Base-by-base conservation (phyloP, 129 eudicot genomes). In the Lactuca sativa region DNA sequence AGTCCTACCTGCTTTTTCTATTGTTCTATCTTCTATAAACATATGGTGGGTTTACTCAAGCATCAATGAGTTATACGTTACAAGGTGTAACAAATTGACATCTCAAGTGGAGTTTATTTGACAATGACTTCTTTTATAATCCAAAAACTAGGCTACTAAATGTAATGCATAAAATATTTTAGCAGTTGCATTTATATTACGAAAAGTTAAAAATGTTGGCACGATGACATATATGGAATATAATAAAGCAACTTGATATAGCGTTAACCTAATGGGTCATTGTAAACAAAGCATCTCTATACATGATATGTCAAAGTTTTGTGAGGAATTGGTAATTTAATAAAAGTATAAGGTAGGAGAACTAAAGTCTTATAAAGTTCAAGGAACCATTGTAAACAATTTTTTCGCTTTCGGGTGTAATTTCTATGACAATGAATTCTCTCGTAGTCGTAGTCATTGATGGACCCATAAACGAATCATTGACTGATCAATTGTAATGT, bases 1-100 rank as follows among this genome's bases (percentile, higher is more conserved):
- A 59, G 54, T 38, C 69, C 43, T 59, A 68, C 57, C 59, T 76
- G 57, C 80, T 76, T 59, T 59, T 67, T 21, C 48, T 51, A 18
- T 36, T 67, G 56, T 60, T 59, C 74, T 67, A 58, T 48, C 68
- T 75, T 58, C 68, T 33, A 57, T 31, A 2, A 44, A 34, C 49
- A 31, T 5, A 17, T 47, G 60, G 62, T 59, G 55, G 25, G 61
- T 3, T 43, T 32, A 33, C 25, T n/a, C 8, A 10, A 54, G 62
- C 58, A 59, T 59, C 9, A 7, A 25, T 5, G 17, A 49, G 62
- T 67, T 75, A 73, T 37, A 75, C 61, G 3, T 55, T 48, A 75
- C 80, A 67, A 67, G 15, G 11, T 49, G 44, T 67, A 49, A 21
- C 32, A 48, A 49, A 67, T 49, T 48, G 55, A 59, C 18, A 12